A percentile compares a stretch with the other conserved stretches of the same genome.
Evolutionary conservation across 2,329 filamentous ascomycete species (phyloP).

Genomic region (Neophaeococcomyces aloes): DNA sequence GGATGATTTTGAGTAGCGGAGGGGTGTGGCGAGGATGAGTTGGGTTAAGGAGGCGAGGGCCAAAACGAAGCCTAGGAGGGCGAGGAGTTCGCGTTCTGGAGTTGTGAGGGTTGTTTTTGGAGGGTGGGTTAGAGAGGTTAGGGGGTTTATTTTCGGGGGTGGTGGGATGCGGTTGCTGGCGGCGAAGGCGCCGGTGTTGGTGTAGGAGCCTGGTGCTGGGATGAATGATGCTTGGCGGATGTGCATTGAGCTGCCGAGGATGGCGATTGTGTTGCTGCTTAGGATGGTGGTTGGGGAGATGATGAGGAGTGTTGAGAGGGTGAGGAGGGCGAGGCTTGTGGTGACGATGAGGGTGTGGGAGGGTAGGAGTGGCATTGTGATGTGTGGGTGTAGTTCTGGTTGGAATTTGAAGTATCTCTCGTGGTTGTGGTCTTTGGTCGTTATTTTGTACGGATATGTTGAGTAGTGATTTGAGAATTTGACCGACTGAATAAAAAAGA

Average conservation of each 20-base stretch:
- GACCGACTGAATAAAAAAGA: too few relatives aligned
- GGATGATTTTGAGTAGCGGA: slow-evolving; percentile 13
- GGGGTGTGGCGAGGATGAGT: slow-evolving; percentile 14
- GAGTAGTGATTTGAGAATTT: too few relatives aligned
- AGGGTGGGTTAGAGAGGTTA: slow-evolving; percentile 3
- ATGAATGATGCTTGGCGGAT: slow-evolving; percentile 16
- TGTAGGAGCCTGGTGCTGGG: slow-evolving; percentile 2
- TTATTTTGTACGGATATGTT: too few relatives aligned
- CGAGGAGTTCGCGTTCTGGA: slow-evolving; percentile 14
- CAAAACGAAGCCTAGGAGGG: slow-evolving; percentile 14
- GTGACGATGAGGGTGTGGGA: slow-evolving; percentile 17
- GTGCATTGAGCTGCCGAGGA: slow-evolving; percentile 20
- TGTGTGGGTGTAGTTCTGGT: too few relatives aligned
- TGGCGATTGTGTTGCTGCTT: slow-evolving; percentile 17
- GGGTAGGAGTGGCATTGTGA: slow-evolving; percentile 18
- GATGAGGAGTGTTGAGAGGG: slow-evolving; percentile 17
- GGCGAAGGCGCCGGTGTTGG: background rate
- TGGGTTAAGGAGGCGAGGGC: slow-evolving; percentile 11
- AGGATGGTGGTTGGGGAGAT: slow-evolving; percentile 13
- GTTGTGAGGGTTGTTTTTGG: background rate
- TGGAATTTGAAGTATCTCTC: too few relatives aligned
- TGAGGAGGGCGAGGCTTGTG: slow-evolving; percentile 13
- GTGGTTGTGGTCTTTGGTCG: too few relatives aligned
- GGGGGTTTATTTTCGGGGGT: too few relatives aligned
- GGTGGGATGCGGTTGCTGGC: too few relatives aligned